phyloP scores from a whole-genome alignment of 495 filamentous ascomycete species.

The Aspergillus egyptiacus region DNA sequence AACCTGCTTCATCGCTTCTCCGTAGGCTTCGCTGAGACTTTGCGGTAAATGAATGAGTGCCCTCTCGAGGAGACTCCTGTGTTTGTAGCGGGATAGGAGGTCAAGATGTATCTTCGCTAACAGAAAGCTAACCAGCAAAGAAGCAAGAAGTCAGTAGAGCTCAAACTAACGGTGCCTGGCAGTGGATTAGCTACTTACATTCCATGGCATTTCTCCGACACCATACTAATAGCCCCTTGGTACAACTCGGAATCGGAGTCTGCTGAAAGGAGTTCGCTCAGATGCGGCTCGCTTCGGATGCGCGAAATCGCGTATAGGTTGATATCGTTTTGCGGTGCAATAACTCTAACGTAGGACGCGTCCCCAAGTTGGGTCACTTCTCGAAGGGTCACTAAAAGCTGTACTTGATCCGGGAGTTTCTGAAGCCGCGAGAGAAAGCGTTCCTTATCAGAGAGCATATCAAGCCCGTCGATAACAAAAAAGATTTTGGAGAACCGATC shows the following conservation, averaged over 20 bases:
- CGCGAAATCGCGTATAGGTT: slow-evolving; percentile 17
- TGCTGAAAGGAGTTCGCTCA: slow-evolving; percentile 10
- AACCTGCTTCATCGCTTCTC: slow-evolving; percentile 29
- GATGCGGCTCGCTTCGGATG: slow-evolving; percentile 9
- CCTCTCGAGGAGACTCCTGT: slow-evolving; percentile 21
- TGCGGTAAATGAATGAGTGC: slow-evolving; percentile 27
- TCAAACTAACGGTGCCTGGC: neutral
- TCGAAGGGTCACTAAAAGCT: slow-evolving; percentile 29
- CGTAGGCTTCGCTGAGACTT: slow-evolving; percentile 30
- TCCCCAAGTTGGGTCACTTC: slow-evolving; percentile 18
- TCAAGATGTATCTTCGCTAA: slow-evolving; percentile 28
- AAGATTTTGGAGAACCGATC: slow-evolving; percentile 30
- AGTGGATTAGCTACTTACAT: slow-evolving; percentile 17
- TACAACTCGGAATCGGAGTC: slow-evolving; percentile 14
- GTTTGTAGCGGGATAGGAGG: slow-evolving; percentile 21
- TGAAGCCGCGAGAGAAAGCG: slow-evolving; percentile 29
- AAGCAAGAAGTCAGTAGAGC: too few species aligned
- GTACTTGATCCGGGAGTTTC: slow-evolving; percentile 32
- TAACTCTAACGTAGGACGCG: slow-evolving; percentile 10
- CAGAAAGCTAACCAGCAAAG: slow-evolving; percentile 27
- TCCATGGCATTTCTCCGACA: slow-evolving; percentile 24
- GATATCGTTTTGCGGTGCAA: slow-evolving; percentile 19
- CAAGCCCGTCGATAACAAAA: slow-evolving; percentile 30
- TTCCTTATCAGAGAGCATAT: slow-evolving; percentile 26
- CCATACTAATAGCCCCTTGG: slow-evolving; percentile 16